Evolutionary conservation across 2,329 filamentous ascomycete genomes (phyloP), one percentile per base, ranked within the genome.

Genomic region (Sporothrix schenckii): DNA sequence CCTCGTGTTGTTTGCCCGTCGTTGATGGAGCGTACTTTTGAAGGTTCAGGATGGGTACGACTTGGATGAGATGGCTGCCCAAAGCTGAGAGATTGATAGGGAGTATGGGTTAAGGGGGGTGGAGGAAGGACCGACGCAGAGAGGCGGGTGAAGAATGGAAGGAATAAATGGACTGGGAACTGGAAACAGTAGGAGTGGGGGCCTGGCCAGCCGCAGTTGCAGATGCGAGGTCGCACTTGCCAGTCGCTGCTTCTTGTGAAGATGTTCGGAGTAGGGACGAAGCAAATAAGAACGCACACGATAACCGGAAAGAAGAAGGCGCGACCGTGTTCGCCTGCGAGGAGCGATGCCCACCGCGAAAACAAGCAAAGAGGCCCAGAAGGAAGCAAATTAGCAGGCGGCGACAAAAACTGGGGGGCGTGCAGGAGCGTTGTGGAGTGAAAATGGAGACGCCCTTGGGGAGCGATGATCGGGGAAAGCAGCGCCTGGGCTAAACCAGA

Each of bases 41-140:
- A 41, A 34, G 53, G 19, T 60, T 47, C 24, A 21, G 60, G 65
- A 30, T 44, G 52, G 61, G 14, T 52, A 44, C 1, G 49, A 50
- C 27, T 21, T n/a, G 56, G 34, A 61, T 44, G 58, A 63, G 47
- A 68, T 68, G 65, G 69, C 65, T 70, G 69, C 69, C 69, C 69
- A 70, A 70, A 70, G 56, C 53, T 67, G 53, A 61, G 63, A 52
- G 63, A 52, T 50, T 66, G 53, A 60, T 61, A 60, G 68, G 68
- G 63, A 52, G 34, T 34, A 44, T 44, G 41, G 14, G 21, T 52
- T 41, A 44, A 44, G 54, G 67, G 69, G 41, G 68, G 21, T 53
- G 49, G 47, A 52, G 56, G 34, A 54, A 52, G 41, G 52, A 66
- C 39, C 60, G 14, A 21, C 61, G 58, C 52, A 49, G 41, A 49